Evolutionary conservation across 495 filamentous ascomycete genomes (phyloP), one percentile per base, ranked within the genome.

Genomic region (Aspergillus affinis): DNA sequence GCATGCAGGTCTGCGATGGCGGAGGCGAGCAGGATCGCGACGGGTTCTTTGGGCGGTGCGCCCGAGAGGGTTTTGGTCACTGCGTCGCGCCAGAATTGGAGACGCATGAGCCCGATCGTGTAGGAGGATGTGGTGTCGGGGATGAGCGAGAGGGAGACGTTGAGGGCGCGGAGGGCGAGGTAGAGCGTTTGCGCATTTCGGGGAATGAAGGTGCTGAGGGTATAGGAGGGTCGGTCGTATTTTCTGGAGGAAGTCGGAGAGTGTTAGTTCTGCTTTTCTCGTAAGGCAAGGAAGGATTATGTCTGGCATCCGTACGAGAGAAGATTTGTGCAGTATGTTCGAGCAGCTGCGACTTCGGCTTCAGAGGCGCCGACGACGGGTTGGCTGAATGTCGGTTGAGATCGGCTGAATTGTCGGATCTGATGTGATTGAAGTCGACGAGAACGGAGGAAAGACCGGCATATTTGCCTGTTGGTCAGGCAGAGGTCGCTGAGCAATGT

Each of bases 41-140:
- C 90, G 23, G 94, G 94, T 68, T 98, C 91, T 65, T 93, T 91
- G 0, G 92, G 91, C 9, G 92, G 91, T 0, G 78, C 75, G 36
- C 86, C 86, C n/a, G 86, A 78, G 32, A 95, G 86, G 3, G 87
- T 84, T 36, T 84, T 84, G n/a, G 84, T 81, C 29, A 98, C 74
- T 21, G 89, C 82, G 65, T 97, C 93, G 29, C 88, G 84, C 92
- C 95, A 97, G 81, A 97, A 98, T 73, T 96, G 90, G 64, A 95
- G 88, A 47, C 94, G 91, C 81, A 97, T 85, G 18, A 85, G 80
- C 15, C 90, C 94, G 52, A 97, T 87, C 18, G 88, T 87, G 21
- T 87, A 82, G 41, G 85, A 92, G 57, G 88, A 91, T 18, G 92
- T 92, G 8, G 88, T 84, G 78, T 97, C 93, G 54, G 93, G 89